Percentiles rank a stretch among this genome's conserved stretches.
Evolutionary conservation across 2,329 filamentous ascomycete species (phyloP).

Genomic region (Ceratocystis cubensis): DNA sequence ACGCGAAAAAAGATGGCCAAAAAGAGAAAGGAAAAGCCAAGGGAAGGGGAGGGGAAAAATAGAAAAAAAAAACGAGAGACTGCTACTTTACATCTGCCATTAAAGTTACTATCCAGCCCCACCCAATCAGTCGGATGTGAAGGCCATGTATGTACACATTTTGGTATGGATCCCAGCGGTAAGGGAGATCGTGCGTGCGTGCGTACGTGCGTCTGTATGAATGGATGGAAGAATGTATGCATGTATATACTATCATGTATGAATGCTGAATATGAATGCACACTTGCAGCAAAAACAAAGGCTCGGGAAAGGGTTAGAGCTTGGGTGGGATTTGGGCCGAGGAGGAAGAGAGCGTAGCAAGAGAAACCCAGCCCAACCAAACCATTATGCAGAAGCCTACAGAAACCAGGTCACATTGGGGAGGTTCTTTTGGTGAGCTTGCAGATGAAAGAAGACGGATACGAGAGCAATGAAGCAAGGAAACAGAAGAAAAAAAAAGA

Average conservation of each 20-base stretch:
- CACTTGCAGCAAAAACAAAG: background rate
- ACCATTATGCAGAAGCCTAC: background rate
- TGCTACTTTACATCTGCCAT: background rate
- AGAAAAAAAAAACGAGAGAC: background rate
- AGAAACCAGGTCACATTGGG: background rate
- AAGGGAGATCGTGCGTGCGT: constrained; percentile 1
- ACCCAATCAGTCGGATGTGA: background rate
- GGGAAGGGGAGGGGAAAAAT: background rate
- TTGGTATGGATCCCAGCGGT: constrained; percentile 4
- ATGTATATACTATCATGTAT: background rate
- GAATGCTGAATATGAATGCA: too few species aligned
- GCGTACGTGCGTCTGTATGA: background rate
- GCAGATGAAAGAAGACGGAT: background rate
- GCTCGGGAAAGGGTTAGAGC: background rate
- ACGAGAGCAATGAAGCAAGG: background rate
- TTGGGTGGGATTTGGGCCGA: background rate
- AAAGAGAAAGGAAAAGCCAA: background rate
- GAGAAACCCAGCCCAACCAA: background rate
- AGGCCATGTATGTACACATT: constrained; percentile 5
- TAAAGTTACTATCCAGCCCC: background rate
- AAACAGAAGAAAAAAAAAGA: background rate
- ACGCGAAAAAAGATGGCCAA: background rate
- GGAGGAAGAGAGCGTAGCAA: background rate
- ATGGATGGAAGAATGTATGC: background rate
- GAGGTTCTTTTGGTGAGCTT: background rate